phyloP scores from a whole-genome alignment of 108 stramenopile species.

The Mediolabrus comicus region DNA sequence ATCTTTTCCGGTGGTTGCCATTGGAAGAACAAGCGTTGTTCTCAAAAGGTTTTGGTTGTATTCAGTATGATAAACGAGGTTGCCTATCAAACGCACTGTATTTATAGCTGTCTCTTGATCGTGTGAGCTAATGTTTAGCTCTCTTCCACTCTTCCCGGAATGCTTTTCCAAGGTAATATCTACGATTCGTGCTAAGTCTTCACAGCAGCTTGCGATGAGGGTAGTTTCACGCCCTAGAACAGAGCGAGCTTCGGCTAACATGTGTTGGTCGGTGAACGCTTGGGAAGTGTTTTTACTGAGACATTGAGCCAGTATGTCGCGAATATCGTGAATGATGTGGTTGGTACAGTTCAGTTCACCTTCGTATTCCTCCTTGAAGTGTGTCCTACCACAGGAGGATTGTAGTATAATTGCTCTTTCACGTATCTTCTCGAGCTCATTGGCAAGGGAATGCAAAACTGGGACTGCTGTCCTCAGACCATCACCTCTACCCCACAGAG shows the following conservation, averaged over 20 bases:
- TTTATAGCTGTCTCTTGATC: slow-evolving; percentile 59
- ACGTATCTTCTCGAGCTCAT: slow-evolving; percentile 25
- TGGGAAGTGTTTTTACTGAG: slow-evolving; percentile 42
- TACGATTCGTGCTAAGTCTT: slow-evolving; percentile 52
- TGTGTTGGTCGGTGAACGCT: slow-evolving; percentile 1
- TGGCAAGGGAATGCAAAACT: slow-evolving; percentile 50
- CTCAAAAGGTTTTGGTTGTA: slow-evolving; percentile 74
- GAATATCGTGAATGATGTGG: slow-evolving; percentile 45
- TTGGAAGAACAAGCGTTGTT: slow-evolving; percentile 44
- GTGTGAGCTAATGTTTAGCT: slow-evolving; percentile 46
- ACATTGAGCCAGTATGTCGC: slow-evolving; percentile 62
- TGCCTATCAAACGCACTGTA: slow-evolving; percentile 71
- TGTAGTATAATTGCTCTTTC: slow-evolving; percentile 10
- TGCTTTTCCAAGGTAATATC: slow-evolving; percentile 52
- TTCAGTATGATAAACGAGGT: slow-evolving; percentile 67
- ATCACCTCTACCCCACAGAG: slow-evolving; percentile 46
- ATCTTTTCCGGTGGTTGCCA: not conserved
- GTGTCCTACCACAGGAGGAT: not conserved
- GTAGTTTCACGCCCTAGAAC: slow-evolving; percentile 55
- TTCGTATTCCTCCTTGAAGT: slow-evolving; percentile 10
- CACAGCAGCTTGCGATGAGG: slow-evolving; percentile 42
- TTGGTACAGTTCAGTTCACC: slow-evolving; percentile 41
- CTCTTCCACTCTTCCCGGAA: slow-evolving; percentile 54
- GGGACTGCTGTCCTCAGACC: slow-evolving; percentile 26
- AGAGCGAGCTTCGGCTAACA: slow-evolving; percentile 22